These are phyloP conservation scores for Kondoa subrosea DNA, from an alignment of 768 basidiomycete genomes.

Conservation along the genomic window DNA sequence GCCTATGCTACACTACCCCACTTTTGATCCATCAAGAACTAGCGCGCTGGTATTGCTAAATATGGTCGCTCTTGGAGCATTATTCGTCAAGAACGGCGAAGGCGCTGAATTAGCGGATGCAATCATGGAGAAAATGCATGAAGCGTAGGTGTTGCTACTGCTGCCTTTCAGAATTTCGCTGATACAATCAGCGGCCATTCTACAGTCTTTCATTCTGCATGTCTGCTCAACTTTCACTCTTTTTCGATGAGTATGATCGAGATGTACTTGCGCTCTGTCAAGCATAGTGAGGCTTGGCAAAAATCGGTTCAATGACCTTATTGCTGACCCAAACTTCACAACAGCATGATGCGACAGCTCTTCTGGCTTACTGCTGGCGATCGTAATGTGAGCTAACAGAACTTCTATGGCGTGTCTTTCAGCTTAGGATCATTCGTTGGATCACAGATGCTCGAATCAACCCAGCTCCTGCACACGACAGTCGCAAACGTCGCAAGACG, in stretches of 20 bases:
- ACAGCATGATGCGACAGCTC: neutral
- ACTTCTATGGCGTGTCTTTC: too few relatives aligned
- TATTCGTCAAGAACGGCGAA: neutral
- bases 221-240: neutral
- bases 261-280: constrained; percentile 2
- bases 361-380: constrained; percentile 6
- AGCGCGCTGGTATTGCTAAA: constrained; percentile 4
- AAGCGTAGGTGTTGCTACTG: neutral
- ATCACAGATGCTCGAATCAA: constrained; percentile 5
- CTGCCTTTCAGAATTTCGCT: neutral
- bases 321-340: neutral
- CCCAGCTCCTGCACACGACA: neutral
- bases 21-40: constrained; percentile 2
- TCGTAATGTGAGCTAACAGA: neutral
- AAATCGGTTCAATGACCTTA: neutral
- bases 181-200: neutral
- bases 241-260: neutral
- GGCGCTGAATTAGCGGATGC: neutral
- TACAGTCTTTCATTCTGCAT: constrained; percentile 5
- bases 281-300: neutral
- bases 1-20: constrained; percentile 2
- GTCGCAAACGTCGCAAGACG: neutral
- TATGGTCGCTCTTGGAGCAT: constrained; percentile 2
- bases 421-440: too few relatives aligned
- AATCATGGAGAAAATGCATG: constrained; percentile 8